These are phyloP conservation scores for Diutina siamensis DNA, from an alignment of 1,139 yeast species.

Conservation along the genomic window DNA sequence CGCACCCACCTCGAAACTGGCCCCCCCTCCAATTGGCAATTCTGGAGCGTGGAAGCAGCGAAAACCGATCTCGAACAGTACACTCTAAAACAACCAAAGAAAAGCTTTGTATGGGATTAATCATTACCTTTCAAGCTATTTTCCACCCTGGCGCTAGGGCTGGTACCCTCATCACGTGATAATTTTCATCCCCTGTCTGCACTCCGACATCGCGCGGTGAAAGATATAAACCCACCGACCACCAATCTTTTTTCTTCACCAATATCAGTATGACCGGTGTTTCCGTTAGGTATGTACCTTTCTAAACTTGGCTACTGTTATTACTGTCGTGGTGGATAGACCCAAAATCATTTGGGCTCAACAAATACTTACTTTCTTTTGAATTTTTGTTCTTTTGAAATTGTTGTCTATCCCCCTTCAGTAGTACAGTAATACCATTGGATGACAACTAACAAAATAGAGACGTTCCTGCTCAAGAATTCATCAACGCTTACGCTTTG, in stretches of 20 bases:
- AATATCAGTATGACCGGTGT: constrained; percentile 79
- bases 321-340: constrained; percentile 6
- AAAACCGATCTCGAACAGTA: neutral
- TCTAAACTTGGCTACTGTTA: neutral
- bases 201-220: neutral
- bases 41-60: neutral
- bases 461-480: constrained; percentile 99
- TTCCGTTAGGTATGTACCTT: constrained; percentile 84
- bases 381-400: neutral
- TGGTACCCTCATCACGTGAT: too few relatives aligned
- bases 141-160: too few relatives aligned
- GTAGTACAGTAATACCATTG: too few relatives aligned
- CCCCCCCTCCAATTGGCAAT: neutral
- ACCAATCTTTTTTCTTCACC: constrained; percentile 4
- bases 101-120: neutral
- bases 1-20: neutral
- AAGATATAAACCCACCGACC: neutral
- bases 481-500: constrained; percentile 98
- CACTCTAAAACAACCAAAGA: neutral
- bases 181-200: too few relatives aligned
- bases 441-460: constrained; percentile 39
- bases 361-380: neutral
- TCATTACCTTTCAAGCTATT: too few relatives aligned
- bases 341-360: neutral
- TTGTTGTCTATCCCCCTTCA: neutral